phyloP scores from a whole-genome alignment of 345 rosid genomes.

The Eucalyptus cloeziana region DNA sequence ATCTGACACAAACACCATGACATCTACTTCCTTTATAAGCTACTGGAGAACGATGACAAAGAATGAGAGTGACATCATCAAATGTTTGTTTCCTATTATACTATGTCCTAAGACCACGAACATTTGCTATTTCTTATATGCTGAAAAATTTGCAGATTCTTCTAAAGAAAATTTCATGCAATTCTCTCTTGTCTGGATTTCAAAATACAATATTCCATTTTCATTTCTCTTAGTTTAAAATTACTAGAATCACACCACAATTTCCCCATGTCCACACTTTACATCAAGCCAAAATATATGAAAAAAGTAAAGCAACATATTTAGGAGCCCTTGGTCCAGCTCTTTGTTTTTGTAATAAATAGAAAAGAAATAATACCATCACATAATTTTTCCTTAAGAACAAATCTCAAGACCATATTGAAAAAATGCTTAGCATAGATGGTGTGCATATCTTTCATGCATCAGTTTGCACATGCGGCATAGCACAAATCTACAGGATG shows the following conservation, averaged over 20 bases:
- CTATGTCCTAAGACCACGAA: background rate
- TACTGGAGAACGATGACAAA: background rate
- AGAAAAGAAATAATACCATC: background rate
- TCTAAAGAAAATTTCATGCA: background rate
- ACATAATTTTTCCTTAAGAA: background rate
- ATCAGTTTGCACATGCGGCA: background rate
- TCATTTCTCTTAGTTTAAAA: background rate
- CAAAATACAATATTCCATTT: background rate
- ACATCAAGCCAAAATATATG: background rate
- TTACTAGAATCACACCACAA: background rate
- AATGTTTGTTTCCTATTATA: background rate
- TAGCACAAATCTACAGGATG: background rate
- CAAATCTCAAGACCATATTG: background rate
- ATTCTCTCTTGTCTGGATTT: background rate
- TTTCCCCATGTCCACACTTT: background rate
- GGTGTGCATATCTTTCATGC: background rate
- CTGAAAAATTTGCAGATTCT: background rate
- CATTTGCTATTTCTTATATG: background rate
- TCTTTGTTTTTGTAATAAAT: background rate
- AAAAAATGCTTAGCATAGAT: background rate
- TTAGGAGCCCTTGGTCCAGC: background rate
- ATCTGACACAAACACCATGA: background rate
- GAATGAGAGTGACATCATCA: background rate
- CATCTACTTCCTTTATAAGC: background rate
- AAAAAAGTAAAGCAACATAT: background rate